phyloP scores from a whole-genome alignment of 257 asterid genomes.

The Misopates orontium region DNA sequence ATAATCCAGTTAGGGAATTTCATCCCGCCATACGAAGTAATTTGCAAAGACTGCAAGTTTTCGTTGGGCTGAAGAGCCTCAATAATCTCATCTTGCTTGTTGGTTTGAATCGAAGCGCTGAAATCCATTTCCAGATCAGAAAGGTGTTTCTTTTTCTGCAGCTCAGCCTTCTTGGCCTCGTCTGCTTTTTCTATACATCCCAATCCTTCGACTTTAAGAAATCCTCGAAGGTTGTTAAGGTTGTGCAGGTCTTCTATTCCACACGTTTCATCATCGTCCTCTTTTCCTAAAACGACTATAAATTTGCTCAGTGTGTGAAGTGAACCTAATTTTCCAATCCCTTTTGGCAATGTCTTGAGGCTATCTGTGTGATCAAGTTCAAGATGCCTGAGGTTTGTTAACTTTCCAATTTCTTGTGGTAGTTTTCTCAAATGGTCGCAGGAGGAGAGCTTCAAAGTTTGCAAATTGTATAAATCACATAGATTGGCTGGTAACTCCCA shows the following conservation, averaged over 20 bases:
- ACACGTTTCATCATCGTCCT: conserved; percentile 34
- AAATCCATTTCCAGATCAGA: conserved; percentile 55
- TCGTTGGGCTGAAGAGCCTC: conserved; percentile 49
- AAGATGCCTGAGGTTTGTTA: conserved; percentile 54
- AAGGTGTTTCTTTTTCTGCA: conserved; percentile 42
- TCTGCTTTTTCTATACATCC: conserved; percentile 41
- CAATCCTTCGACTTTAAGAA: conserved; percentile 60
- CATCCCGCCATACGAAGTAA: conserved; percentile 46
- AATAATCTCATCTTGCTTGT: conserved; percentile 39
- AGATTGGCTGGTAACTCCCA: conserved; percentile 49
- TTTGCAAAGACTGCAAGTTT: conserved; percentile 45
- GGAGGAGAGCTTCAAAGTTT: conserved; percentile 51
- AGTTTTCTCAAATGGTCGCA: conserved; percentile 53
- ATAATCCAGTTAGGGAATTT: conserved; percentile 56
- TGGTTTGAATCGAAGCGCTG: conserved; percentile 28
- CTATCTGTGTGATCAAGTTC: conserved; percentile 51
- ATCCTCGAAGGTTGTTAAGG: conserved; percentile 55
- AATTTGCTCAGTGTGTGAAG: conserved; percentile 69
- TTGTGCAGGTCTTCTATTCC: conserved; percentile 43
- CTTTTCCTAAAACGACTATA: conserved; percentile 30
- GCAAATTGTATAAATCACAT: conserved; percentile 55
- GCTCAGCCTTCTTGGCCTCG: conserved; percentile 53
- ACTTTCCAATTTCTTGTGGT: conserved; percentile 38
- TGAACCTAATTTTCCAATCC: conserved; percentile 41
- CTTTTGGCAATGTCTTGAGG: conserved; percentile 59